These are phyloP conservation scores for Podila epicladia DNA, from an alignment of 192 early-diverging fungal genomes.

Conservation along the genomic window DNA sequence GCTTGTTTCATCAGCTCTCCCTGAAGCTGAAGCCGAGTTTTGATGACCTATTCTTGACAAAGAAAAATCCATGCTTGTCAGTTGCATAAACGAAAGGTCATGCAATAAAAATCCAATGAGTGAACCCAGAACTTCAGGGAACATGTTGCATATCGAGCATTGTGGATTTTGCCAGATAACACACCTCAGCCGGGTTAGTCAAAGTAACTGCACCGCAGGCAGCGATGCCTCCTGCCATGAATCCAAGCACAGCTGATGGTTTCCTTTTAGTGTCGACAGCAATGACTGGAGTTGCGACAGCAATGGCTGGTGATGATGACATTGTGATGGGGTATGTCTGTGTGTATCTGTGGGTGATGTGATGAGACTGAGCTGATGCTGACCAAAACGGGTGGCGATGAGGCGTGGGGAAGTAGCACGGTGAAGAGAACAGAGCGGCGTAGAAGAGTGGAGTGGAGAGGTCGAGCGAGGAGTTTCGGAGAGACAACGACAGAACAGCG, in stretches of 20 bases:
- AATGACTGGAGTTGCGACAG: slow-evolving; percentile 9
- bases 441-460: neutral
- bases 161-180: neutral
- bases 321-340: neutral
- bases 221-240: slow-evolving; percentile 83
- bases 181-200: slow-evolving; percentile 95
- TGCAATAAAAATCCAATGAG: slow-evolving; percentile 4
- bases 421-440: neutral
- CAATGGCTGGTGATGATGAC: slow-evolving; percentile 2
- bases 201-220: slow-evolving; percentile 94
- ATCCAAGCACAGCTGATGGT: slow-evolving; percentile 61
- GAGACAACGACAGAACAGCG: neutral
- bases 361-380: no score
- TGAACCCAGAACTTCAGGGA: slow-evolving; percentile 17
- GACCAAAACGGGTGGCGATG: no score
- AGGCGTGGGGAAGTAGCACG: no score
- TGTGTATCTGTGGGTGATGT: no score
- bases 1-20: slow-evolving; percentile 77
- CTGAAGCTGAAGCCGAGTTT: slow-evolving; percentile 91
- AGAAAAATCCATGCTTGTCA: neutral
- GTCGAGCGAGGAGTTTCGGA: neutral
- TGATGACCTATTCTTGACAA: slow-evolving; percentile 74
- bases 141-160: no score
- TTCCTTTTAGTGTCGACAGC: slow-evolving; percentile 20
- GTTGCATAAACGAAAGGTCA: neutral